These are phyloP conservation scores for Pisolithus tinctorius DNA, from an alignment of 768 basidiomycete species.

Conservation along the genomic window DNA sequence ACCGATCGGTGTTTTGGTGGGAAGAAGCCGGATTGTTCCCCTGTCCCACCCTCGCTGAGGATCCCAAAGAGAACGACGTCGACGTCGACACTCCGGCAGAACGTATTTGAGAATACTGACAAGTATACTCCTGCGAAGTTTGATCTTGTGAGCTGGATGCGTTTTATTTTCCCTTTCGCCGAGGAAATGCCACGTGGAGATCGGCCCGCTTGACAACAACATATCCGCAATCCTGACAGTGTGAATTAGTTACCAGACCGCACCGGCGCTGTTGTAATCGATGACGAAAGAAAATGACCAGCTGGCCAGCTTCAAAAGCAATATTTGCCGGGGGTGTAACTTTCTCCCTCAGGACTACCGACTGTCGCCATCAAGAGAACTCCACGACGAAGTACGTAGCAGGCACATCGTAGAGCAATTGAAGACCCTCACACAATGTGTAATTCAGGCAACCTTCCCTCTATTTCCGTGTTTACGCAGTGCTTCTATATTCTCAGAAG, in stretches of 20 bases:
- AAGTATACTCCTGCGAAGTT: not conserved
- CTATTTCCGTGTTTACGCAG: constrained; percentile 11
- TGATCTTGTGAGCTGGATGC: not conserved
- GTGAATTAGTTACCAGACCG: constrained; percentile 13
- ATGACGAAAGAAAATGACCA: constrained; percentile 22
- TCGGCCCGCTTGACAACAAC: constrained; percentile 7
- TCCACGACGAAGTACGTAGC: too few relatives aligned
- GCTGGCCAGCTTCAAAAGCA: constrained; percentile 19
- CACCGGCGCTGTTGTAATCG: constrained; percentile 15
- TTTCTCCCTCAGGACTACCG: too few relatives aligned
- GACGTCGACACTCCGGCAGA: not conserved
- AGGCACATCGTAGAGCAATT: too few relatives aligned
- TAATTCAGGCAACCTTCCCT: constrained; percentile 7
- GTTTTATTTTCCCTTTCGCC: not conserved
- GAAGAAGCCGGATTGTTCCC: not conserved
- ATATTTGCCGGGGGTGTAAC: too few relatives aligned
- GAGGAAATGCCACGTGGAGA: constrained; percentile 20
- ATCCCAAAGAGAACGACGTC: not conserved
- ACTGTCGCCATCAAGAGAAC: too few relatives aligned
- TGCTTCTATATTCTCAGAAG: constrained; percentile 15
- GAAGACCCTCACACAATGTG: too few relatives aligned
- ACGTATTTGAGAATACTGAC: not conserved
- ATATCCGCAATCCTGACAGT: constrained; percentile 20
- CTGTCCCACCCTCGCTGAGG: not conserved
- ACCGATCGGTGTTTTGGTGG: constrained; percentile 2